Conservation (phyloP, 495 filamentous ascomycete genomes). For the Trichoderma virens region DNA sequence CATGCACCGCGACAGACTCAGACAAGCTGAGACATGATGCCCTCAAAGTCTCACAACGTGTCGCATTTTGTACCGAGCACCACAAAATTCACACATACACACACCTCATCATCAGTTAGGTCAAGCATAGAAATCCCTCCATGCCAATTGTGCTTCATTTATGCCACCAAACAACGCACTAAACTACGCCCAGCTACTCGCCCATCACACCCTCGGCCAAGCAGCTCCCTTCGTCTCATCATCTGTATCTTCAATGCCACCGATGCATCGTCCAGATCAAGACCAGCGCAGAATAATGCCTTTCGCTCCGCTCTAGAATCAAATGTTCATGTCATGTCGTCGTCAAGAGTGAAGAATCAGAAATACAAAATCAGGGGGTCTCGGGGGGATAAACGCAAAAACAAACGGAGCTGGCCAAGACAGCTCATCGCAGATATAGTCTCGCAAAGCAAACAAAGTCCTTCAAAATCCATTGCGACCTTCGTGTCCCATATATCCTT, state of each 20-base stretch:
- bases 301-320: constrained; percentile 7
- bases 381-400: neutral
- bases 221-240: neutral
- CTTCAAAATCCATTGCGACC: neutral
- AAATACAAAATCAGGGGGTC: neutral
- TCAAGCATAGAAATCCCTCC: neutral
- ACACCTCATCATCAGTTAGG: neutral
- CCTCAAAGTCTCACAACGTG: too few species aligned
- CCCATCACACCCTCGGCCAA: too few species aligned
- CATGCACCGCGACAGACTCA: too few species aligned
- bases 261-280: neutral
- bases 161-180: neutral
- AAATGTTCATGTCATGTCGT: constrained; percentile 12
- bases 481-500: constrained; percentile 3
- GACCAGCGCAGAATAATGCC: neutral
- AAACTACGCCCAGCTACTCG: too few species aligned
- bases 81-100: too few species aligned
- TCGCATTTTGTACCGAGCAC: too few species aligned
- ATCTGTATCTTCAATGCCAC: neutral
- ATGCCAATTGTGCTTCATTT: neutral
- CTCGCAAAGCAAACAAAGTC: neutral
- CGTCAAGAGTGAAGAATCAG: constrained; percentile 3
- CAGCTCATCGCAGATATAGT: neutral
- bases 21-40: too few species aligned
- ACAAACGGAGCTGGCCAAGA: neutral